A percentile compares a stretch with the other conserved stretches of the same genome.
phyloP scores from a whole-genome alignment of 441 rosid genomes.

The Syzygium malaccense region DNA sequence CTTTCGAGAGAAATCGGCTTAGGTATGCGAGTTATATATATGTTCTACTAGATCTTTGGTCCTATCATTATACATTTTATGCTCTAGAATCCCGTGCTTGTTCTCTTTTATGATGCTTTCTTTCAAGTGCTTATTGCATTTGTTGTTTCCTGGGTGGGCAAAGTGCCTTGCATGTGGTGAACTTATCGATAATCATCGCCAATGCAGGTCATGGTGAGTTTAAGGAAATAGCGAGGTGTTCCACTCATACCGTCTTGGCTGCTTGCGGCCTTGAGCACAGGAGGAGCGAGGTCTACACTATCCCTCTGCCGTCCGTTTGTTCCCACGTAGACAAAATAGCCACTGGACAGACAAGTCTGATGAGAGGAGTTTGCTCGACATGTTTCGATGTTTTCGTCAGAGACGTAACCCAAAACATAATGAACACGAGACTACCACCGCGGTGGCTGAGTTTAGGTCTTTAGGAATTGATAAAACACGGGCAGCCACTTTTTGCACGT shows the following conservation, averaged over 20 bases:
- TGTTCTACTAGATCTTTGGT: neutral
- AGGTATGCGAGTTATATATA: slow-evolving; percentile 37
- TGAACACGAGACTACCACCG: slow-evolving; percentile 57
- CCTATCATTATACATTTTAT: neutral
- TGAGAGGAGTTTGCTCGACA: slow-evolving; percentile 76
- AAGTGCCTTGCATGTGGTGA: neutral
- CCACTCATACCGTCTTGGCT: slow-evolving; percentile 75
- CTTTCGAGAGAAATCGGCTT: slow-evolving; percentile 53
- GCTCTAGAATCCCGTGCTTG: neutral
- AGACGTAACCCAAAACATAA: slow-evolving; percentile 73
- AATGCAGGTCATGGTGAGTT: slow-evolving; percentile 53
- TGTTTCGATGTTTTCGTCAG: slow-evolving; percentile 85
- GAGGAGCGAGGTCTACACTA: slow-evolving; percentile 51
- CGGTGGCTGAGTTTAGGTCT: slow-evolving; percentile 48
- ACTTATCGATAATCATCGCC: neutral
- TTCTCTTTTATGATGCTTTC: neutral
- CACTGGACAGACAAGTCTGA: slow-evolving; percentile 52
- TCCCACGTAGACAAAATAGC: slow-evolving; percentile 40
- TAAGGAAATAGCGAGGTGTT: slow-evolving; percentile 66
- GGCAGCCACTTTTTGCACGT: neutral
- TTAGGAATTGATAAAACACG: neutral
- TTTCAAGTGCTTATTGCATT: neutral
- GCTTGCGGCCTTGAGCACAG: slow-evolving; percentile 81
- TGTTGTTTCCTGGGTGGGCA: neutral
- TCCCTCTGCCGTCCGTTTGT: slow-evolving; percentile 51